Conservation (phyloP, 306 rosid genomes). For the Hippophae rhamnoides region DNA sequence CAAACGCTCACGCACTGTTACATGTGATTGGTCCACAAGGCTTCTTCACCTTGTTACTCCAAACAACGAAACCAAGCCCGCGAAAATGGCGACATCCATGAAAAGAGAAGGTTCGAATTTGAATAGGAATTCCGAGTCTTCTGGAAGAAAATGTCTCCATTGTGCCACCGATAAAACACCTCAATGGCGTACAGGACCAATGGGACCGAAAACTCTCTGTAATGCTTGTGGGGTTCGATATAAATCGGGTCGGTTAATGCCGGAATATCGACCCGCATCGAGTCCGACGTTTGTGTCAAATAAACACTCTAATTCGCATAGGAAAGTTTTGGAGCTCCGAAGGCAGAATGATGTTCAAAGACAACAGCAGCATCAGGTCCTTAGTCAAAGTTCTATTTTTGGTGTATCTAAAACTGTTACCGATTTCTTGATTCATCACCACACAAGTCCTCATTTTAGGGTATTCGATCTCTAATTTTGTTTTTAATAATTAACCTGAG, state of each 20-base stretch:
- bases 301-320: conserved; percentile 38
- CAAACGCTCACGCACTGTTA: conserved; percentile 90
- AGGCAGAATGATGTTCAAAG: conserved; percentile 23
- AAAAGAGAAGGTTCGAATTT: conserved; percentile 29
- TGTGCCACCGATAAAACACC: conserved; percentile 45
- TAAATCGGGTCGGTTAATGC: conserved; percentile 39
- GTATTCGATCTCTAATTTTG: not conserved
- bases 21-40: conserved; percentile 97
- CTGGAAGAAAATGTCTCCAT: conserved; percentile 34
- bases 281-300: conserved; percentile 38
- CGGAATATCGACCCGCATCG: conserved; percentile 43
- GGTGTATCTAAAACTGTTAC: conserved; percentile 73
- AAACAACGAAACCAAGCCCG: conserved; percentile 1
- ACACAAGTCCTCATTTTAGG: not conserved
- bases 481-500: too few relatives aligned
- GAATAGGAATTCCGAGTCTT: conserved; percentile 22
- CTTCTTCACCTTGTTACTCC: conserved; percentile 56
- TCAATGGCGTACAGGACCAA: conserved; percentile 43
- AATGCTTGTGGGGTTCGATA: conserved; percentile 41
- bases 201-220: conserved; percentile 44
- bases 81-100: conserved; percentile 16
- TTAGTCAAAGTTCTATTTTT: conserved; percentile 57
- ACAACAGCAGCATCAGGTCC: conserved; percentile 27
- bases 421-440: not conserved
- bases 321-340: conserved; percentile 45